These are phyloP conservation scores for Scalesia atractyloides DNA, from an alignment of 129 eudicot species.

Conservation along the genomic window DNA sequence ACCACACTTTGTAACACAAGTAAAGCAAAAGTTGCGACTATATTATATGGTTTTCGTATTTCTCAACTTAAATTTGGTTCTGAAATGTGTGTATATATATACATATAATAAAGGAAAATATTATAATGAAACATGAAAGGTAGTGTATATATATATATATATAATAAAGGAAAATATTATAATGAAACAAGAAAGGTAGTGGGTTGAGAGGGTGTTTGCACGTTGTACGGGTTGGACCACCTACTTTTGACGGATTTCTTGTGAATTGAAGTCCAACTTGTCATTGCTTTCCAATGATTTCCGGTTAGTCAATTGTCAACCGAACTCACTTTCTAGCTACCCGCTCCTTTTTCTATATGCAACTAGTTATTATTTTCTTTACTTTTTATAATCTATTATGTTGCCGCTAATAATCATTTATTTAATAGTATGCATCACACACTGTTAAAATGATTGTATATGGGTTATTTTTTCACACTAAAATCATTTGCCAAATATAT, in stretches of 20 bases:
- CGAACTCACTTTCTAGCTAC: slow-evolving; percentile 4
- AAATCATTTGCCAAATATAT: background rate
- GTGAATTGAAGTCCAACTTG: slow-evolving; percentile 23
- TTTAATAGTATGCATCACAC: background rate
- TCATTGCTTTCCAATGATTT: slow-evolving; percentile 20
- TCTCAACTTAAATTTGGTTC: too few species aligned
- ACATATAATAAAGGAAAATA: too few species aligned
- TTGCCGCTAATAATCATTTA: background rate
- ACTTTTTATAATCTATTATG: background rate
- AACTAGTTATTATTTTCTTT: background rate
- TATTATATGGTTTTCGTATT: too few species aligned
- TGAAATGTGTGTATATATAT: too few species aligned
- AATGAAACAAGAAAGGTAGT: background rate
- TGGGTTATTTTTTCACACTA: background rate
- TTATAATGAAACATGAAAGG: background rate
- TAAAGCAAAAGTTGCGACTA: too few species aligned
- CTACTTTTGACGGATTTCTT: slow-evolving; percentile 25
- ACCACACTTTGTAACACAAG: too few species aligned
- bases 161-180: background rate
- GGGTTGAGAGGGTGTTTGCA: slow-evolving; percentile 18
- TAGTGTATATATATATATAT: background rate
- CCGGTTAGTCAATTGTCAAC: background rate
- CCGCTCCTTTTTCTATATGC: background rate
- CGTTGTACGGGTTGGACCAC: slow-evolving; percentile 28
- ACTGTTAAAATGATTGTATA: background rate